These are phyloP conservation scores for Nicotiana tabacum DNA, from an alignment of 257 asterid genomes.

Conservation along the genomic window DNA sequence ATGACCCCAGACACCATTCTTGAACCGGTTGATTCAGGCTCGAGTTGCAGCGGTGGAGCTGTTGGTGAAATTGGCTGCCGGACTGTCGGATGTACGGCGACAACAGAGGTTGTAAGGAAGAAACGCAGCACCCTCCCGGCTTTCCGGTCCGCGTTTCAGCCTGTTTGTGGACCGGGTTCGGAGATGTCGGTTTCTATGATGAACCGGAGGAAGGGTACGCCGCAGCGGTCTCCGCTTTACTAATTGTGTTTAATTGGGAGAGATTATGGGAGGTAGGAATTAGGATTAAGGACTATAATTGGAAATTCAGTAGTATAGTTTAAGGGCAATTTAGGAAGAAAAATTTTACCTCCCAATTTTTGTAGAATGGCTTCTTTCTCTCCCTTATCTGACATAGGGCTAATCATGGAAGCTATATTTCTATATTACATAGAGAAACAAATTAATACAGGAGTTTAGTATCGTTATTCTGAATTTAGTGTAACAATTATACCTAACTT, in stretches of 20 bases:
- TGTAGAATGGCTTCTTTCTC: constrained; percentile 22
- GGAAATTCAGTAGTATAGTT: constrained; percentile 16
- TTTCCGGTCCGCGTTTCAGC: constrained; percentile 25
- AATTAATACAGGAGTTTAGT: neutral
- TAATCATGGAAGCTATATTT: neutral
- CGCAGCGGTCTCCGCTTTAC: constrained; percentile 67
- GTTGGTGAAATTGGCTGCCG: constrained; percentile 24
- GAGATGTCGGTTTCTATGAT: constrained; percentile 31
- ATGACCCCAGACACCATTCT: constrained; percentile 71
- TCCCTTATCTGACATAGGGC: neutral
- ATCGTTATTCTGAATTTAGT: neutral
- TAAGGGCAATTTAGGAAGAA: constrained; percentile 19
- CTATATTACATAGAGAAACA: constrained; percentile 1
- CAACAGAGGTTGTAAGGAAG: constrained; percentile 49
- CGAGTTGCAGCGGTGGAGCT: constrained; percentile 33
- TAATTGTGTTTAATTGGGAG: constrained; percentile 17
- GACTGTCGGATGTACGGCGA: constrained; percentile 40
- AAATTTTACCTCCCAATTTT: constrained; percentile 23
- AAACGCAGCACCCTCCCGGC: constrained; percentile 35
- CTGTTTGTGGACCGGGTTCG: constrained; percentile 30
- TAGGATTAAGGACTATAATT: constrained; percentile 24
- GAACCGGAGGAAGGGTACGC: constrained; percentile 86
- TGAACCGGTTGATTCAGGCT: constrained; percentile 44
- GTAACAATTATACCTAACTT: neutral
- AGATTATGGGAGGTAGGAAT: constrained; percentile 9